Evolutionary conservation across 768 basidiomycete genomes (phyloP), one percentile per base, ranked within the genome.

Genomic region (Tricholoma sp.): DNA sequence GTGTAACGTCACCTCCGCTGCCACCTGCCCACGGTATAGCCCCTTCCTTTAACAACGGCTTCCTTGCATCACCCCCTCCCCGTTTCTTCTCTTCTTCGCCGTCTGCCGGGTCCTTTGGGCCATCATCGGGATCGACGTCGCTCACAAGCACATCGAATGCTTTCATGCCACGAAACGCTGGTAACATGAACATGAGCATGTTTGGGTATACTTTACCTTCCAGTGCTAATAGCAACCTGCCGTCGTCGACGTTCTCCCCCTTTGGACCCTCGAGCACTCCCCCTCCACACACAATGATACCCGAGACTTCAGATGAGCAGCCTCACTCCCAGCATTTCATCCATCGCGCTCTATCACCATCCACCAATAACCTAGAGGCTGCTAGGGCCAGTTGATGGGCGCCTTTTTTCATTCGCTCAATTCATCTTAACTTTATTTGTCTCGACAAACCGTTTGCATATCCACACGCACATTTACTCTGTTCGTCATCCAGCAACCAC

Each of bases 291-390:
- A 59, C 70, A 56, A 65, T 65, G 58, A 74, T 74, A 74, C 70
- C 74, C 71, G 73, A 74, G 50, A 60, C 51, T 58, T 66, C 69
- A 62, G 69, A 71, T 55, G 71, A 71, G 63, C 64, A 61, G 36
- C 49, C 67, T 65, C 69, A 70, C 69, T 62, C 71, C 55, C 66
- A 68, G 62, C 70, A 72, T 67, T 72, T 69, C 57, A 57, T 37
- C 52, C 69, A 70, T 66, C 64, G 61, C 60, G 65, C 63, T 57
- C 67, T 69, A 56, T 68, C 72, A 57, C 68, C 52, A 41, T 41
- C 70, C 59, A 61, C 63, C 65, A 68, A 58, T 60, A 70, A 74
- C 64, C 53, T 80, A 80, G 79, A 80, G 70, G 75, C 76, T 67
- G 68, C 76, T 61, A 72, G 74, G 68, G 76, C 74, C 63, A 68